A percentile compares a stretch with the other conserved stretches of the same genome.
Evolutionary conservation across 306 rosid species (phyloP).

Genomic region (Quercus ilex): DNA sequence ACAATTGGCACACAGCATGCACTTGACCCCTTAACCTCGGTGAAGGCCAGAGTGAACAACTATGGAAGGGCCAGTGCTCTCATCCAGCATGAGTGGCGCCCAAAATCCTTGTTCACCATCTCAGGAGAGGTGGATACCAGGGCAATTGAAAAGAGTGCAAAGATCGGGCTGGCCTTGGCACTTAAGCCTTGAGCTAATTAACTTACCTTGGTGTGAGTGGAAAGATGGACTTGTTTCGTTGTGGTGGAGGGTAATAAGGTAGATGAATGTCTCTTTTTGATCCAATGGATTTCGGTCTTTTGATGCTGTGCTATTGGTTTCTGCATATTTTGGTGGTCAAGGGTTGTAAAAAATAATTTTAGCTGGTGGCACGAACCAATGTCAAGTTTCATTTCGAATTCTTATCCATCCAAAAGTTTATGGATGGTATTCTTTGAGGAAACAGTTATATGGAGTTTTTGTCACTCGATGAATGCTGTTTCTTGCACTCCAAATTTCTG

Average conservation of each 20-base stretch:
- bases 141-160: constrained; percentile 83
- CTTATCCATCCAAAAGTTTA: background rate
- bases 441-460: background rate
- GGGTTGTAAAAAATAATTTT: constrained; percentile 56
- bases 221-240: constrained; percentile 10
- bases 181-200: constrained; percentile 59
- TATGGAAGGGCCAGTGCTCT: constrained; percentile 75
- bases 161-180: constrained; percentile 84
- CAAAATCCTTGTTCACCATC: constrained; percentile 68
- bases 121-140: constrained; percentile 86
- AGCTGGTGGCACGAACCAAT: constrained; percentile 36
- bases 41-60: constrained; percentile 90
- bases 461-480: background rate
- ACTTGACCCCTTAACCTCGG: constrained; percentile 71
- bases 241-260: constrained; percentile 35
- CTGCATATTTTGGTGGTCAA: constrained; percentile 48
- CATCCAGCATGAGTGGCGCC: constrained; percentile 89
- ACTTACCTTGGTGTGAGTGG: constrained; percentile 1
- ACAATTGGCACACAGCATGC: constrained; percentile 86
- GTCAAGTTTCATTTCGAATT: constrained; percentile 13
- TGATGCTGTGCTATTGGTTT: constrained; percentile 36
- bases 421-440: background rate
- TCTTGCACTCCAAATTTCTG: too few species aligned
- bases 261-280: constrained; percentile 22
- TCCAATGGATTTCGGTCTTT: constrained; percentile 36